Evolutionary conservation across 257 asterid species (phyloP), one percentile per base, ranked within the genome.

Genomic region (Rauvolfia tetraphylla): DNA sequence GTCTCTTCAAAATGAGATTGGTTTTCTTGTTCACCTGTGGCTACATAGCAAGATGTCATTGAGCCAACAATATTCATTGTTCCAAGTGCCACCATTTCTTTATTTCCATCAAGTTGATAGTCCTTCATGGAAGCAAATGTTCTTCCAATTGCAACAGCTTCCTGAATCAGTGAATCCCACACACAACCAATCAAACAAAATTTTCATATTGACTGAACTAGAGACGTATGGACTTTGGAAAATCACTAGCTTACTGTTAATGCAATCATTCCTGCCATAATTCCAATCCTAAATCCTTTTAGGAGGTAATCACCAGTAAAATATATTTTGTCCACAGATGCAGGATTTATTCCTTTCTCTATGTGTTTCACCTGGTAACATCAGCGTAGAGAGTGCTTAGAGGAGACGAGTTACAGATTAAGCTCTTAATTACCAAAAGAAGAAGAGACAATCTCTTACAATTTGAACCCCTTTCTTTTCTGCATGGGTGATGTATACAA

Each of bases 31-130:
- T 7, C 23, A 93, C 98, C 98, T 81, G 98, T 95, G 27, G 98
- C 87, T 15, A 95, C 97, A 66, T 92, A 95, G 86, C 98, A 95
- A 39, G 98, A 95, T 20, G 98, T 92, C 97, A 95, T 84, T 4
- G 98, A 95, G 38, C 98, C 98, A 27, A 91, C 90, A 44, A 95
- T 83, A 59, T 95, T 95, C 98, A 95, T 95, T 17, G 97, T 81
- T 83, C 98, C 98, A 27, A 95, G 93, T 59, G 98, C 98, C 75
- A 94, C 92, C 98, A 95, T 92, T 87, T 92, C 98, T 81, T 85
- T 91, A 90, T 92, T 95, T 75, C 98, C 98, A 66, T 95, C 98
- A 54, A 95, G 75, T 72, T 91, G 96, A 82, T 95, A 95, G 86
- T 95, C 98, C 79, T 95, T 95, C 98, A 87, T 90, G 68, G 92